These are phyloP conservation scores for Withania somnifera DNA, from an alignment of 305 asterid species.

Conservation along the genomic window DNA sequence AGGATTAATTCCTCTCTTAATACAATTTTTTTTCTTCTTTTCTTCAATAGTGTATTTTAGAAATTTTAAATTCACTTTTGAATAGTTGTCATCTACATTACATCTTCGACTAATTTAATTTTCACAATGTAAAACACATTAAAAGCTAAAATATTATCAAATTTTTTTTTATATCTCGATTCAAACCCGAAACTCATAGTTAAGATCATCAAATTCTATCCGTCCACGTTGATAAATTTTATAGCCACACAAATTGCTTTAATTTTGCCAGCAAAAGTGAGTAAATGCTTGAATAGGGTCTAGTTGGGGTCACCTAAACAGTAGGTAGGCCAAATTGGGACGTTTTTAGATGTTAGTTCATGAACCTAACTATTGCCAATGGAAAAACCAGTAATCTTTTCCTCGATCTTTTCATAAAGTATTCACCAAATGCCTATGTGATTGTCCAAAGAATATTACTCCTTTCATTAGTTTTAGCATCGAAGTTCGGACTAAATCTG, in stretches of 20 bases:
- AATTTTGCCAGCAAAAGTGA: neutral
- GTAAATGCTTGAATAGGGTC: neutral
- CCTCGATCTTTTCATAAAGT: neutral
- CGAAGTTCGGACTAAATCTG: too few relatives aligned
- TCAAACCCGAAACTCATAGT: fast-evolving
- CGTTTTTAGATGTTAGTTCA: neutral
- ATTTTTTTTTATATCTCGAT: neutral
- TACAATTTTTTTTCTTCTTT: too few relatives aligned
- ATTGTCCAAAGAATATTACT: neutral
- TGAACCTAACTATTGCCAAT: neutral
- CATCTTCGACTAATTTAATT: neutral
- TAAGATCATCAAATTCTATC: neutral
- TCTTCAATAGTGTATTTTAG: too few relatives aligned
- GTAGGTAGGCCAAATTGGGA: neutral
- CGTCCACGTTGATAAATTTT: neutral
- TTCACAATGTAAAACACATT: neutral
- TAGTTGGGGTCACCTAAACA: neutral
- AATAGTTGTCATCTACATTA: neutral
- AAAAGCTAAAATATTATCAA: fast-evolving
- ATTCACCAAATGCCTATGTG: neutral
- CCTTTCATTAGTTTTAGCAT: too few relatives aligned
- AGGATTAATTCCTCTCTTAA: too few relatives aligned
- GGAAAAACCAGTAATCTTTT: neutral
- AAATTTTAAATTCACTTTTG: too few relatives aligned
- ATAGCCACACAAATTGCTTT: neutral